A percentile compares a stretch with the other conserved stretches of the same genome.
Conservation (phyloP, 345 rosid genomes). For the Syzygium jambos region DNA sequence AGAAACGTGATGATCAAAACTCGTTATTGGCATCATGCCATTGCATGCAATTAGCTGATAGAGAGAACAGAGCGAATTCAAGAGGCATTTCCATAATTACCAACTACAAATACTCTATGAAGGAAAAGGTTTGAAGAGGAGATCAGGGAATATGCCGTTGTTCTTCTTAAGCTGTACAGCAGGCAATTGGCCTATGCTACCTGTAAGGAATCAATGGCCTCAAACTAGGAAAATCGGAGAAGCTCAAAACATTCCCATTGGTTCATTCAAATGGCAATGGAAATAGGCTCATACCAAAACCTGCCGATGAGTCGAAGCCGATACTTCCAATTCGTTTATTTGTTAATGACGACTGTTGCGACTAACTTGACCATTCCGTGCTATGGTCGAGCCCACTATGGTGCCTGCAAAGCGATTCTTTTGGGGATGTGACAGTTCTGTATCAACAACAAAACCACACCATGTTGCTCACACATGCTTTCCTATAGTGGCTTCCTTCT, state of each 20-base stretch:
- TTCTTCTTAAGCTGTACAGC: background rate
- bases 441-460: background rate
- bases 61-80: background rate
- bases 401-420: background rate
- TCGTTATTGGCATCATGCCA: background rate
- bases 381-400: background rate
- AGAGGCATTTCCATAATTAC: background rate
- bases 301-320: background rate
- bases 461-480: background rate
- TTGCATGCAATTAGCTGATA: background rate
- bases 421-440: background rate
- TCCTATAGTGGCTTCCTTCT: slow-evolving; percentile 8
- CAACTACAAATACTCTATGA: background rate
- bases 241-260: background rate
- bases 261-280: background rate
- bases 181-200: background rate
- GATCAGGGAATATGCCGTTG: background rate
- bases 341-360: background rate
- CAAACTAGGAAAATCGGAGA: background rate
- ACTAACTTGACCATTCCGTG: background rate
- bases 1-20: background rate
- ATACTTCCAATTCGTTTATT: background rate
- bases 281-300: background rate
- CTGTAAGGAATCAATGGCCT: background rate
- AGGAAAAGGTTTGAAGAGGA: background rate